Conservation (phyloP, 352 stramenopile species). For the Phytopythium mirpurense region DNA sequence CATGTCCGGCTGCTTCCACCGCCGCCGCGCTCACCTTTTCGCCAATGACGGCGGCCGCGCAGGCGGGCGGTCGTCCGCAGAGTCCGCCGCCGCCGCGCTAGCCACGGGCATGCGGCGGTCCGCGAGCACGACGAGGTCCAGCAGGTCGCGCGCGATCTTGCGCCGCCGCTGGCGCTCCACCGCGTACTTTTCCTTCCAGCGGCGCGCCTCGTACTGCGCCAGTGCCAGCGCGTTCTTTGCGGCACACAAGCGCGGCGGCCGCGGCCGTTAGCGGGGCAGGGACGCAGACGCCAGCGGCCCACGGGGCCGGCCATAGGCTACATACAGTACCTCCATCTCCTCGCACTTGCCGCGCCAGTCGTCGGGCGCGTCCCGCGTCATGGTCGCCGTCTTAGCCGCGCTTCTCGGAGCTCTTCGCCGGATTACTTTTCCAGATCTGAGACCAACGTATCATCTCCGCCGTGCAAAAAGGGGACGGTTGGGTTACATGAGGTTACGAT, state of each 20-base stretch:
- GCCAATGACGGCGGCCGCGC: conserved; percentile 32
- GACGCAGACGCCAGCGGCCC: background rate
- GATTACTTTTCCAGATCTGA: background rate
- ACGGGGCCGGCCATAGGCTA: too few species aligned
- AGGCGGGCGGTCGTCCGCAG: background rate
- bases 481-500: too few species aligned
- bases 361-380: conserved; percentile 15
- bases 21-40: conserved; percentile 23
- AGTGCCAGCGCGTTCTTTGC: conserved; percentile 53
- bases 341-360: conserved; percentile 35
- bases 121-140: conserved; percentile 53
- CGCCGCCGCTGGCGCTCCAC: conserved; percentile 64
- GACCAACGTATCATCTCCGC: too few species aligned
- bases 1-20: too few species aligned
- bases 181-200: conserved; percentile 82
- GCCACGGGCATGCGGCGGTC: conserved; percentile 20
- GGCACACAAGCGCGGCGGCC: too few species aligned
- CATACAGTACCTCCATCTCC: conserved; percentile 31
- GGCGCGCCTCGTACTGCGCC: conserved; percentile 58
- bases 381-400: background rate
- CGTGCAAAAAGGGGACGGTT: too few species aligned
- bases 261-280: background rate
- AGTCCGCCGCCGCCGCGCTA: background rate
- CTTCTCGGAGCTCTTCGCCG: background rate
- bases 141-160: conserved; percentile 52